Percentiles rank a stretch among this genome's conserved stretches.
These are phyloP conservation scores for Penicillium bialowiezense DNA, from an alignment of 495 filamentous ascomycete genomes.

Conservation along the genomic window DNA sequence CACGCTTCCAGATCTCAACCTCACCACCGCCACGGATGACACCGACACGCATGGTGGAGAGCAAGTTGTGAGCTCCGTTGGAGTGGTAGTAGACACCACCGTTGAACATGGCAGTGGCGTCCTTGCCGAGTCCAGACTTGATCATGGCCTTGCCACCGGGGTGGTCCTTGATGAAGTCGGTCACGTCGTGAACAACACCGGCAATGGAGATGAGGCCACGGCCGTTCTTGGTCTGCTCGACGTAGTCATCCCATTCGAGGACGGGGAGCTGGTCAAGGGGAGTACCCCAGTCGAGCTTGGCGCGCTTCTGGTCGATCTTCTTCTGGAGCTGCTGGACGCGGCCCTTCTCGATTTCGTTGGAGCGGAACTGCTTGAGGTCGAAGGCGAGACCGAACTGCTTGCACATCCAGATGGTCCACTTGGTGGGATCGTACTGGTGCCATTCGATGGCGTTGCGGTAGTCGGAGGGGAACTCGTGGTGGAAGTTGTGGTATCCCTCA, in stretches of 20 bases:
- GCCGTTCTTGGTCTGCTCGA: slow-evolving; percentile 82
- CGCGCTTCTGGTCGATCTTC: slow-evolving; percentile 96
- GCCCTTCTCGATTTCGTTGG: slow-evolving; percentile 99
- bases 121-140: slow-evolving; percentile 88
- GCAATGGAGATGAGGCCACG: slow-evolving; percentile 85
- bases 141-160: slow-evolving; percentile 97
- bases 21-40: slow-evolving; percentile 95
- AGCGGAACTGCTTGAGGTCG: slow-evolving; percentile 94
- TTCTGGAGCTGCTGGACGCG: slow-evolving; percentile 96
- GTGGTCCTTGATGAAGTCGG: slow-evolving; percentile 93
- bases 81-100: slow-evolving; percentile 97
- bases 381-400: slow-evolving; percentile 93
- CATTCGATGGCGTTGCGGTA: slow-evolving; percentile 98
- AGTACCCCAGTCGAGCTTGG: slow-evolving; percentile 90
- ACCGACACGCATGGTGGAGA: slow-evolving; percentile 94
- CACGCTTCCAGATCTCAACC: slow-evolving; percentile 98
- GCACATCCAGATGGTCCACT: slow-evolving; percentile 93
- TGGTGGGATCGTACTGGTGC: slow-evolving; percentile 99
- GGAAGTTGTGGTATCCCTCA: slow-evolving; percentile 99
- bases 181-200: slow-evolving; percentile 94
- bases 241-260: slow-evolving; percentile 94
- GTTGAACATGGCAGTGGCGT: slow-evolving; percentile 98
- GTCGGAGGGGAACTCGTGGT: slow-evolving; percentile 98
- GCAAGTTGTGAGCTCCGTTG: slow-evolving; percentile 95
- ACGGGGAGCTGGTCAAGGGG: slow-evolving; percentile 93